These are phyloP conservation scores for Mycosphaerella arachidis DNA, from an alignment of 2,329 filamentous ascomycete genomes.

Conservation along the genomic window DNA sequence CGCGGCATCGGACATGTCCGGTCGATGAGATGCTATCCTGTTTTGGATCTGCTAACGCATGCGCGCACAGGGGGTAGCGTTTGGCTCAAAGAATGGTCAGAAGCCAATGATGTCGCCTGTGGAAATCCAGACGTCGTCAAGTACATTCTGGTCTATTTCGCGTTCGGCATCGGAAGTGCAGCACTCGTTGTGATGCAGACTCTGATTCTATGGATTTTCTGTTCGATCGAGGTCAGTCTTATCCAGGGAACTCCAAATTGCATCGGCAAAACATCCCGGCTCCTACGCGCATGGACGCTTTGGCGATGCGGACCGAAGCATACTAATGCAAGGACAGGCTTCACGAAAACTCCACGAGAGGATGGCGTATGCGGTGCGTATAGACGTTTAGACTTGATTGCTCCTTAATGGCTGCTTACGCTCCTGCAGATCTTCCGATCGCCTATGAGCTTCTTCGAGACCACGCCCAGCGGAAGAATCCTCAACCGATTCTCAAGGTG, in stretches of 20 bases:
- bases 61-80: constrained; percentile 62
- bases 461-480: constrained; percentile 91
- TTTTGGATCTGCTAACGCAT: constrained; percentile 21
- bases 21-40: constrained; percentile 11
- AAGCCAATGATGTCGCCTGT: constrained; percentile 64
- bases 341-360: constrained; percentile 93
- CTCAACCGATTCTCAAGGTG: constrained; percentile 92
- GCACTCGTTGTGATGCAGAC: constrained; percentile 85
- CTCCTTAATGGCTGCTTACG: constrained; percentile 7
- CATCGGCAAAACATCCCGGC: constrained; percentile 3
- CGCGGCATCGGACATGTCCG: constrained; percentile 22
- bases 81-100: constrained; percentile 93
- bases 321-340: constrained; percentile 51
- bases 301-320: constrained; percentile 21
- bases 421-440: constrained; percentile 62
- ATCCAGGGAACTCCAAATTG: constrained; percentile 1
- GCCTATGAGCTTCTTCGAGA: constrained; percentile 98
- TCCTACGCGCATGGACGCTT: constrained; percentile 16
- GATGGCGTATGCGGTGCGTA: constrained; percentile 9
- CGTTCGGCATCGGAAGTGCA: constrained; percentile 83
- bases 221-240: constrained; percentile 82
- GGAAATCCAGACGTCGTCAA: constrained; percentile 74
- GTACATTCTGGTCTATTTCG: constrained; percentile 94
- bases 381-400: background rate
- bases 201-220: constrained; percentile 82